Base-by-base conservation (phyloP, 2,329 filamentous ascomycete species). In the Ophiostoma perfectum region DNA sequence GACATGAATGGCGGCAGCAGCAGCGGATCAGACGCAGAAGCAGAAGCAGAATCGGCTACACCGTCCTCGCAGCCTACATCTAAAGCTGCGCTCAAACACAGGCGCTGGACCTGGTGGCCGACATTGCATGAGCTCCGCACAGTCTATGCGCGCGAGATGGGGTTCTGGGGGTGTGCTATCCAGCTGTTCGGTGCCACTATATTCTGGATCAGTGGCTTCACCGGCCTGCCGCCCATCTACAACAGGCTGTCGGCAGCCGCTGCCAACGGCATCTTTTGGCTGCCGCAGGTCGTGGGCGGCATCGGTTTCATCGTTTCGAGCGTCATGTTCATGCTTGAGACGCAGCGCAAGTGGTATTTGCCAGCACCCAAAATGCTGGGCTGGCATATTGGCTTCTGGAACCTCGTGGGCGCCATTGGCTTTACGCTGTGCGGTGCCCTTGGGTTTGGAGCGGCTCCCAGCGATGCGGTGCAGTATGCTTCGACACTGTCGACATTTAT, bases 331-430 rank as follows among this genome's bases (percentile, higher is more conserved):
- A 89, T 89, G 82, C 73, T 90, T 7, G 88, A 90, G 75, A 88
- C 86, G 2, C 88, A 90, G 75, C 74, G 80, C 55, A 82, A 80
- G 63, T 90, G 88, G 88, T 90, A 84, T 72, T 77, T 79, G 12
- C 87, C 88, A 0, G 84, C 86, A 0, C 80, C 79, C 3, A 74
- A 76, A 3, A 78, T 86, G 0, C 79, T 90, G 1, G 88, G 88
- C 3, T 90, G 88, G 88, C 86, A 90, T 75, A 84, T 90, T 72
- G 88, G 86, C 0, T 75, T 83, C 8, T 90, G 87, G 86, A 90
- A 90, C 72, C 75, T 88, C 2, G 78, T 90, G 27, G 88, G 88
- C 0, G 83, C 83, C 1, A 73, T 89, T 38, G 87, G 87, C 0
- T 90, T 89, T 74, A 88, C 85, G 5, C 78, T 87, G 0, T 86